Conservation (phyloP, 1,139 yeast genomes). For the Starmera stellimalicola region DNA sequence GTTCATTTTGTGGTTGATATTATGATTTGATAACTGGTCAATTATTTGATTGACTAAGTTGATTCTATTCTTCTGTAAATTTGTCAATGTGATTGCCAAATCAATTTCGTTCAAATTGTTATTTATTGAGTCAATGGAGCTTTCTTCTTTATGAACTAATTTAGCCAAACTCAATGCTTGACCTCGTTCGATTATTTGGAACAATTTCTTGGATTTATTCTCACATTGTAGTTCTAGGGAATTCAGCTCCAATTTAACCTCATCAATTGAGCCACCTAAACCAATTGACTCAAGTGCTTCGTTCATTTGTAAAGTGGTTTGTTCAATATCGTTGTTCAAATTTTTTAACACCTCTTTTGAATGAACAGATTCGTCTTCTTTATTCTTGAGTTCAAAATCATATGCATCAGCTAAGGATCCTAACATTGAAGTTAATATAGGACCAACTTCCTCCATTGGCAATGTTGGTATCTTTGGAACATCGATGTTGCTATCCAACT, state of each 20-base stretch:
- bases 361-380: constrained; percentile 27
- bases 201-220: constrained; percentile 25
- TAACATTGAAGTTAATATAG: constrained; percentile 23
- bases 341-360: constrained; percentile 14
- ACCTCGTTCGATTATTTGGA: constrained; percentile 40
- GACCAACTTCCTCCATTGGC: constrained; percentile 18
- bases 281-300: constrained; percentile 13
- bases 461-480: constrained; percentile 11
- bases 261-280: constrained; percentile 12
- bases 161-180: constrained; percentile 54
- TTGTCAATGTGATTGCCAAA: constrained; percentile 39
- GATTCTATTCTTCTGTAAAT: constrained; percentile 43
- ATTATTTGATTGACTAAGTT: constrained; percentile 32
- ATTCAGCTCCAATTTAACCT: constrained; percentile 22
- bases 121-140: constrained; percentile 23
- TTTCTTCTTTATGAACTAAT: constrained; percentile 45
- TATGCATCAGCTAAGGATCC: constrained; percentile 37
- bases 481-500: neutral
- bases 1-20: constrained; percentile 44
- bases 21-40: constrained; percentile 24
- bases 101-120: constrained; percentile 13
- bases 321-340: constrained; percentile 13
- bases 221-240: constrained; percentile 20
- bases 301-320: constrained; percentile 15
- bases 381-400: constrained; percentile 26